Base-by-base conservation (phyloP, 345 rosid species). In the Moricandia arvensis region DNA sequence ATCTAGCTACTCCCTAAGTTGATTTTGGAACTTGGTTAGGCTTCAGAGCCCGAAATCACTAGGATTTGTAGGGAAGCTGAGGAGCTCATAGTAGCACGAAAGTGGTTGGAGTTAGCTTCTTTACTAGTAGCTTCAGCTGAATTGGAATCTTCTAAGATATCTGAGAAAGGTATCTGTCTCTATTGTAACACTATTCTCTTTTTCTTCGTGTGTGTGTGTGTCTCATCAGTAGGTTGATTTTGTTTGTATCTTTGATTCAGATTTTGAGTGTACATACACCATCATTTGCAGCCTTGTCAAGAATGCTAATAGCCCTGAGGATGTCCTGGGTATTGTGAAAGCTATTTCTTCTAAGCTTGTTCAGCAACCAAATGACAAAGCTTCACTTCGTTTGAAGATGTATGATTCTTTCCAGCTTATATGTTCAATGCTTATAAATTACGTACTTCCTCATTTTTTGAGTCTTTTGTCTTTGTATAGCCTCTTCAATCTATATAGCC, bases 101-200 rank as follows among this genome's bases (percentile, higher is more conserved):
- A 94, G 77, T 89, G 95, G 98, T 70, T 88, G 66, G 99, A 96
- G 71, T 85, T 96, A 83, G 86, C 86, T 37, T 83, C 91, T 0
- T 82, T 96, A 66, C 90, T 96, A 89, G 91, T 93, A n/a, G 83
- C 98, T 41, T 93, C 98, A 0, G 97, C 97, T 24, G 96, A 93
- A 63, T 66, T 96, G 85, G 81, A 87, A 47, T 89, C 90, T 59
- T 75, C 98, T 11, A 93, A 90, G 90, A 90, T 93, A 26, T 86
- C 98, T 8, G 96, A 93, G 74, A 91, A 93, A 89, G 99, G 99
- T 96, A 69, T 58, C 16, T 31, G 8, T 43, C 53, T n/a, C 18
- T 45, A 43, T 47, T 37, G 12, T 4, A 17, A 75, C 49, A 9
- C 55, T 11, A 1, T 54, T 5, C 26, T 4, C 8, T 0, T 6